Base-by-base conservation (phyloP, 768 basidiomycete species). In the Serendipita sp. region DNA sequence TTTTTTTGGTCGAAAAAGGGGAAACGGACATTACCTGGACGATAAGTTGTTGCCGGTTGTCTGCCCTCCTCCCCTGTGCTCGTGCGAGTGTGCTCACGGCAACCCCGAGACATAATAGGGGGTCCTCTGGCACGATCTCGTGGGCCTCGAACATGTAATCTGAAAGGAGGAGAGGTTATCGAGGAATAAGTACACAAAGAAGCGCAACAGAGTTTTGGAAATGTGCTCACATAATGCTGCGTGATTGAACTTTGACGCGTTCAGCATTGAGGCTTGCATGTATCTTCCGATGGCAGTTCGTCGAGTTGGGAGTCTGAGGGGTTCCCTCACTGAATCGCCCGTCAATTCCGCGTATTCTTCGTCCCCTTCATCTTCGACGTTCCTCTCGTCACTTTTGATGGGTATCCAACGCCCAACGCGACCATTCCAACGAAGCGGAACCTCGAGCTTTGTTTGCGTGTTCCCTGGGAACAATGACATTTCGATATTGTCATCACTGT, bases 1-100 rank as follows among this genome's bases (percentile, higher is more conserved):
- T 24, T 24, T 24, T 24, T 24, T 24, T 24, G 1, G 24, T 24
- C 24, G 24, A 24, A 24, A 24, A 24, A 24, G 24, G 24, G 1
- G 41, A 41, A 41, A 41, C 41, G 41, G 41, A 66, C 70, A 30
- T 53, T 41, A 83, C 83, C 74, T 93, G 90, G 2, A 86, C 80
- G 45, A 97, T 81, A 66, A 92, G 80, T 72, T 95, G 89, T 70
- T 96, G 89, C 45, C 93, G 77, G 72, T 99, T 98, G 74, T 97
- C 95, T 13, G 87, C 85, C 72, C 97, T 94, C 18, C 94, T 81
- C 68, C 94, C 90, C 86, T 92, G 91, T 0, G 92, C 88, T 44
- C 95, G 81, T 10, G 92, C 92, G 53, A 96, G 76, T 24, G 90
- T 96, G 0, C 90, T 85, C 53, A 93, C 83, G 0, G 86, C 89